Evolutionary conservation across 768 basidiomycete species (phyloP).

Genomic region (Suillus alpinus): DNA sequence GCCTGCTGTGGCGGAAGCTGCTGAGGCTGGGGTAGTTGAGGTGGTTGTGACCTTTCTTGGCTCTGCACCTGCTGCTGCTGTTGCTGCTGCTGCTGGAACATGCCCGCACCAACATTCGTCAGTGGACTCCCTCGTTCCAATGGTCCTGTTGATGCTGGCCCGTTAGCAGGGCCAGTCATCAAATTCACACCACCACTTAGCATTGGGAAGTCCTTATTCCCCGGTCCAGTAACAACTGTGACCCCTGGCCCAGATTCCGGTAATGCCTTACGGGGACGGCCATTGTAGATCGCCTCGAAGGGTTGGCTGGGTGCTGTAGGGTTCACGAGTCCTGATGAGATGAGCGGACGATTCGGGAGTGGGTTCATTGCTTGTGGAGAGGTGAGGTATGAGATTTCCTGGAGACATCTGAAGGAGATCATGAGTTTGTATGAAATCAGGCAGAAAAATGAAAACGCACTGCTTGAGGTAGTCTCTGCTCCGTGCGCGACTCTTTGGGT

Average conservation of each 20-base stretch:
- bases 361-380: slow-evolving; percentile 98
- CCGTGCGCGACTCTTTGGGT: slow-evolving; percentile 93
- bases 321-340: slow-evolving; percentile 28
- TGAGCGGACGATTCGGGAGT: slow-evolving; percentile 79
- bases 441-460: slow-evolving; percentile 42
- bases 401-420: slow-evolving; percentile 69
- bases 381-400: slow-evolving; percentile 97
- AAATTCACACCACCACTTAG: slow-evolving; percentile 52
- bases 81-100: slow-evolving; percentile 40
- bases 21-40: slow-evolving; percentile 40
- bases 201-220: slow-evolving; percentile 60
- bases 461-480: slow-evolving; percentile 98
- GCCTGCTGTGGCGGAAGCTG: slow-evolving; percentile 28
- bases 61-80: slow-evolving; percentile 20
- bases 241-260: slow-evolving; percentile 48
- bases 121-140: slow-evolving; percentile 53
- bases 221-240: slow-evolving; percentile 25
- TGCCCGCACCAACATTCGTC: slow-evolving; percentile 27
- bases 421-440: slow-evolving; percentile 2
- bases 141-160: slow-evolving; percentile 45
- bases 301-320: slow-evolving; percentile 28
- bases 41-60: slow-evolving; percentile 25
- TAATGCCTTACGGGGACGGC: slow-evolving; percentile 77
- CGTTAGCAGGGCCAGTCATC: slow-evolving; percentile 50
- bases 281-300: slow-evolving; percentile 76